Evolutionary conservation across 2,329 filamentous ascomycete species (phyloP), one percentile per base, ranked within the genome.

Genomic region (Xylaria sp.): DNA sequence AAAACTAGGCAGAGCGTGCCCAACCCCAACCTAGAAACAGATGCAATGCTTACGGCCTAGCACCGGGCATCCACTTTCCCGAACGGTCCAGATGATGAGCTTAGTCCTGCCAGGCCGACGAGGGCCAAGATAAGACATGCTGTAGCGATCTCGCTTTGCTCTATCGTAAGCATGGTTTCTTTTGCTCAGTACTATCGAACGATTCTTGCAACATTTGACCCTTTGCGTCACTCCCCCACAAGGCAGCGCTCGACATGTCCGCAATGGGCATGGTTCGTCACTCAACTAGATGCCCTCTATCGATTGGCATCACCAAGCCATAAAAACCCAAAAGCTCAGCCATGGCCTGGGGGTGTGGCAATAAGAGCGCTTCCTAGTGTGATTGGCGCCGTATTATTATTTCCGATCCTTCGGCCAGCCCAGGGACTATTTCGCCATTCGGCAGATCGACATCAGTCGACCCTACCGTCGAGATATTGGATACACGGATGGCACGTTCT

Each of bases 161-260:
- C 46, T 60, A 56, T 60, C 65, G 60, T 63, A 32, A 65, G 48
- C 54, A 44, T 20, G 51, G 28, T 66, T 72, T 70, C 61, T 68
- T 70, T 72, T 72, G 68, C 37, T 61, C 50, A 60, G 62, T 70
- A 68, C 67, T 72, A 72, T 72, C 70, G 68, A 72, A 69, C 66
- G 62, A 69, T 64, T 69, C 66, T 69, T 41, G 63, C 63, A 62
- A 67, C 59, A 63, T 60, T 63, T 70, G 48, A 32, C 18, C 58
- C 54, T 66, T 66, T 70, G 52, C 64, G 41, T 59, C 63, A 63
- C 46, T 63, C 66, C 62, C 69, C 66, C 52, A 55, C 63, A 69
- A 50, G 61, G 52, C 51, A 52, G 55, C 63, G 66, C 56, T 61
- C 54, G 64, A 65, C 58, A 28, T 34, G 32, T 56, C 62, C 59